Evolutionary conservation across 108 stramenopile genomes (phyloP), one percentile per base, ranked within the genome.

Genomic region (Fragilariopsis cylindrus): DNA sequence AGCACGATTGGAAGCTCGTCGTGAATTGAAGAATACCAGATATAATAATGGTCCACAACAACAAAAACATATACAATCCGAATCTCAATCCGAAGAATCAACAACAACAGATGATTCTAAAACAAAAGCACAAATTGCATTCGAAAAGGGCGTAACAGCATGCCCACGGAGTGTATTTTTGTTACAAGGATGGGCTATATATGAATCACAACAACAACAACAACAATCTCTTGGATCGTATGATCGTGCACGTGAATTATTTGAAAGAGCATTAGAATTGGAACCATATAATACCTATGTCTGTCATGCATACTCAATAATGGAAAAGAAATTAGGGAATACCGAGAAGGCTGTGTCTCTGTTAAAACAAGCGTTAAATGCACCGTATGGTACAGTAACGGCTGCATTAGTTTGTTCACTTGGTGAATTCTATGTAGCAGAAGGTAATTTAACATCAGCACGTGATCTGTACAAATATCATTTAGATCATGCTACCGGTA

Each of bases 141-240:
- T 92, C 76, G 76, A 71, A 45, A 69, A 43, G 4, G 93, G 93
- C 3, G 88, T 85, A 0, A 7, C 49, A 5, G 54, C 78, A 12
- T 95, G 93, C 63, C 93, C 93, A 2, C 21, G 74, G 0, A 85
- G 78, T 46, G 75, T 92, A 12, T 88, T 91, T 75, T 71, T 95
- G 9, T 88, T 84, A 81, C 93, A 95, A 64, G 90, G 78, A 12
- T 95, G 90, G 90, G 93, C 91, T 13, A 80, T 88, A 60, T 89
- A 91, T 65, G 91, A 92, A 69, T 30, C 30, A 30, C 30, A 30
- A 30, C 30, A 30, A 30, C 21, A 30, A 30, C 30, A 30, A 30
- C 89, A 85, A 50, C 76, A 86, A 68, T 82, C 84, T 2, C 57
- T 76, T n/a, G 81, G 84, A 9, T 80, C 87, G 58, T 47, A 47